A percentile compares a stretch with the other conserved stretches of the same genome.
Evolutionary conservation across 1,284 basidiomycete species (phyloP).

Genomic region (Fomitopsis pinicola): DNA sequence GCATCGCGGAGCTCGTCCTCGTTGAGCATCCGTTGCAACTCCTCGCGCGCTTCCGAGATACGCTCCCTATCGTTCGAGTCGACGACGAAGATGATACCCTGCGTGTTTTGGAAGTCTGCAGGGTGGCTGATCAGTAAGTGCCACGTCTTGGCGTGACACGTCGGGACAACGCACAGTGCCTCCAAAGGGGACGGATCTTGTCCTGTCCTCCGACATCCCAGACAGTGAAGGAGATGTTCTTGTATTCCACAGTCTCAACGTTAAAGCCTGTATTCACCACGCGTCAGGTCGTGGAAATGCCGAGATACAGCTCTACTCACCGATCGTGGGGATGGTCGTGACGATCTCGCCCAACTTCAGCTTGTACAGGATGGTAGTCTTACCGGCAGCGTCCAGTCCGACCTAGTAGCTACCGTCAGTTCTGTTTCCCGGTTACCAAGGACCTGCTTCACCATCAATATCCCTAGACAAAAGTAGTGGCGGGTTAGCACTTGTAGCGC

Average conservation of each 20-base stretch:
- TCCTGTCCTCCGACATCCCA: slow-evolving; percentile 91
- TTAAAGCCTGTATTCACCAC: slow-evolving; percentile 74
- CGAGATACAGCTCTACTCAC: slow-evolving; percentile 45
- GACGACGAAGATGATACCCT: slow-evolving; percentile 99
- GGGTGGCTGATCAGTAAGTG: neutral
- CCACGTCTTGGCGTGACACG: slow-evolving; percentile 14
- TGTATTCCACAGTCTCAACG: slow-evolving; percentile 94
- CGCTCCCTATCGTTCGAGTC: slow-evolving; percentile 99
- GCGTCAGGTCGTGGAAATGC: slow-evolving; percentile 1
- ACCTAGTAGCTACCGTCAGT: slow-evolving; percentile 48
- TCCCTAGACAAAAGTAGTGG: slow-evolving; percentile 42
- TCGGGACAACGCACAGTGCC: slow-evolving; percentile 78
- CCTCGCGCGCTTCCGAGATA: slow-evolving; percentile 98
- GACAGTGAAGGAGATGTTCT: slow-evolving; percentile 89
- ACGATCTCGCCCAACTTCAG: slow-evolving; percentile 98
- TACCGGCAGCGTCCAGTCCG: slow-evolving; percentile 96
- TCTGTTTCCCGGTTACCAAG: neutral
- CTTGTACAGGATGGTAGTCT: slow-evolving; percentile 99
- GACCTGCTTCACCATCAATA: slow-evolving; percentile 59
- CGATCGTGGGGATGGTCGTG: slow-evolving; percentile 98
- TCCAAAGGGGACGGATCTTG: slow-evolving; percentile 92
- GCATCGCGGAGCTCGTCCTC: slow-evolving; percentile 99
- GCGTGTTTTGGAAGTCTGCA: slow-evolving; percentile 99
- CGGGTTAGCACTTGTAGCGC: slow-evolving; percentile 17
- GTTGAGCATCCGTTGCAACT: slow-evolving; percentile 99